phyloP scores from a whole-genome alignment of 2,329 filamentous ascomycete genomes.

The Nothopassalora personata region DNA sequence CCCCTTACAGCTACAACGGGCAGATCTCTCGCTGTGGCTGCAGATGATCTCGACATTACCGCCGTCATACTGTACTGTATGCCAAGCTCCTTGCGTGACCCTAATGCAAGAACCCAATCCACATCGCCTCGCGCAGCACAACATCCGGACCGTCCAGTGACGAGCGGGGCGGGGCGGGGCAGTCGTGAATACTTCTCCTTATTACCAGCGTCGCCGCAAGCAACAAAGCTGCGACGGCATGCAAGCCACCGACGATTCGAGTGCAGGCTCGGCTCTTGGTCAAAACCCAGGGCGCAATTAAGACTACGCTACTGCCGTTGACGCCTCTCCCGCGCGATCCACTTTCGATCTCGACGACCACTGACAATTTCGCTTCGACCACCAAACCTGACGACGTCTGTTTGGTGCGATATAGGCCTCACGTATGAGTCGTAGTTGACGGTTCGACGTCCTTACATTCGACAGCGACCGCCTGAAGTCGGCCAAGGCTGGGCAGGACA shows the following conservation, averaged over 20 bases:
- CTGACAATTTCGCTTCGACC: neutral
- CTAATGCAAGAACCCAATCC: neutral
- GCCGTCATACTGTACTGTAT: too few relatives aligned
- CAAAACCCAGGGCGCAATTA: neutral
- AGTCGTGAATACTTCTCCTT: neutral
- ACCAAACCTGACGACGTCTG: neutral
- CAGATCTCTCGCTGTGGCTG: neutral
- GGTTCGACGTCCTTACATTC: neutral
- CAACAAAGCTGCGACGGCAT: neutral
- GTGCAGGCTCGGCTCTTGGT: neutral
- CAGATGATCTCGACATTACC: neutral
- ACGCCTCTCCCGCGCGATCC: neutral
- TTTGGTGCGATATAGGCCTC: neutral
- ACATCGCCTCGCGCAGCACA: neutral
- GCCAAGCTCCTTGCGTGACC: too few relatives aligned
- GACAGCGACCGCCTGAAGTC: neutral
- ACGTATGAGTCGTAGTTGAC: neutral
- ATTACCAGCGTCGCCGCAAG: neutral
- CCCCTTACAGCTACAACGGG: slow-evolving; percentile 10
- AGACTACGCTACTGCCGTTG: too few relatives aligned
- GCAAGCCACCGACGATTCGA: neutral
- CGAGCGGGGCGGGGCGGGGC: neutral
- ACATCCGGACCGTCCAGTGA: neutral
- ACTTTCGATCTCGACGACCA: neutral
- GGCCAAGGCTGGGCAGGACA: neutral